Conservation (phyloP, 2,329 filamentous ascomycete species). For the Pseudocercospora musae region DNA sequence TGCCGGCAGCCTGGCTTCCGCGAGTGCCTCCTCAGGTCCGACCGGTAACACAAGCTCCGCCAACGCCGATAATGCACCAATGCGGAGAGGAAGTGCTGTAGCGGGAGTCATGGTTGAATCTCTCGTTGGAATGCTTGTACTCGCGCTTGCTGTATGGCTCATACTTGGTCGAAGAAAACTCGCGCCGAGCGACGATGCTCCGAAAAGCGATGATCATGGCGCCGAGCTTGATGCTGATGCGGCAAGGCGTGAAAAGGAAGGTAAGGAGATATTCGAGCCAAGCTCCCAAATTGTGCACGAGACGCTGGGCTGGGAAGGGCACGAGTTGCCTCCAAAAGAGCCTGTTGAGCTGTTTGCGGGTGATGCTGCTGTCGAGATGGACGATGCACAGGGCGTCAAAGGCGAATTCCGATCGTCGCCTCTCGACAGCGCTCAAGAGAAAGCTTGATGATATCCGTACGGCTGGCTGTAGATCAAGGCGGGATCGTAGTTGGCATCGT, state of each 20-base stretch:
- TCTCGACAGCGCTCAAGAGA: neutral
- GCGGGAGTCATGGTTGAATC: neutral
- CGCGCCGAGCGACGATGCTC: neutral
- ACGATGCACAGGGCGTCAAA: neutral
- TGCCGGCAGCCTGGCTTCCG: neutral
- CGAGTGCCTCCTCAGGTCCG: neutral
- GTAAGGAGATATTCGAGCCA: neutral
- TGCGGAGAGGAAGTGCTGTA: neutral
- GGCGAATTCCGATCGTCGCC: neutral
- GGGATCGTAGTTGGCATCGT: neutral
- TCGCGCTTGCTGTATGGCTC: neutral
- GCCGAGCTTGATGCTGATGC: conserved; percentile 1
- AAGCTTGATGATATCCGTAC: neutral
- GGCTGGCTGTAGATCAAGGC: neutral
- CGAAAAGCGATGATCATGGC: neutral
- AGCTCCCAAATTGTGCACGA: neutral
- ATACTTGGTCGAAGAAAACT: neutral
- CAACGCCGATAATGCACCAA: neutral
- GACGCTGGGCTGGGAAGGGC: neutral
- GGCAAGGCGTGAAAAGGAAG: neutral
- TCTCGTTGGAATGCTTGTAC: neutral
- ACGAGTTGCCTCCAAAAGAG: neutral
- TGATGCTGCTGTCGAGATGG: conserved; percentile 2
- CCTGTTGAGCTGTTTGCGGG: neutral
- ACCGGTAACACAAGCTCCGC: neutral